Evolutionary conservation across 2,329 filamentous ascomycete species (phyloP).

Genomic region (Mycosphaerella sp.): DNA sequence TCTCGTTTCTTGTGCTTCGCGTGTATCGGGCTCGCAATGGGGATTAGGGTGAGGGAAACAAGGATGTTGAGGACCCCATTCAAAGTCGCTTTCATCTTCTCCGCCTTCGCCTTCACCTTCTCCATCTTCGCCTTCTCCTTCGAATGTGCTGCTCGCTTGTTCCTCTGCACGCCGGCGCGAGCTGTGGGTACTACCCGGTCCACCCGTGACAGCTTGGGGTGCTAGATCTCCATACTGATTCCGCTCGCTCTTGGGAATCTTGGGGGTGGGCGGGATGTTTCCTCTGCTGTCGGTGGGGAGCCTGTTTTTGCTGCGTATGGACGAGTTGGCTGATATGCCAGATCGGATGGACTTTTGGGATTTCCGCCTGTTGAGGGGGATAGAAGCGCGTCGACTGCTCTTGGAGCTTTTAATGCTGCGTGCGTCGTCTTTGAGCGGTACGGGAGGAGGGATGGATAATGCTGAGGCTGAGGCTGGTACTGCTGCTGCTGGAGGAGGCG

Average conservation of each 20-base stretch:
- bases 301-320: constrained; percentile 5
- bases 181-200: neutral
- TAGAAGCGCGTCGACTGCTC: constrained; percentile 24
- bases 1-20: constrained; percentile 68
- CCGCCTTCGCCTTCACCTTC: constrained; percentile 20
- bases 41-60: constrained; percentile 92
- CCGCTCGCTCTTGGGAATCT: constrained; percentile 1
- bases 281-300: constrained; percentile 4
- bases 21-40: constrained; percentile 72
- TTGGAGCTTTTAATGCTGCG: neutral
- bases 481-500: constrained; percentile 11
- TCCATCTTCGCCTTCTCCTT: constrained; percentile 38
- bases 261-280: constrained; percentile 11
- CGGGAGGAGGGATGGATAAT: constrained; percentile 17
- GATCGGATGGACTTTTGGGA: constrained; percentile 27
- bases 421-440: constrained; percentile 14
- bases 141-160: constrained; percentile 8
- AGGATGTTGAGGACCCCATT: constrained; percentile 90
- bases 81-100: constrained; percentile 56
- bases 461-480: constrained; percentile 21
- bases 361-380: constrained; percentile 30
- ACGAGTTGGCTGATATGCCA: constrained; percentile 4
- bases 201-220: neutral
- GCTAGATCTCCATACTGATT: constrained; percentile 7
- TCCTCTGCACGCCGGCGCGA: constrained; percentile 7